phyloP scores from a whole-genome alignment of 106 monocot genomes.

The Dendrobium chrysotoxum region DNA sequence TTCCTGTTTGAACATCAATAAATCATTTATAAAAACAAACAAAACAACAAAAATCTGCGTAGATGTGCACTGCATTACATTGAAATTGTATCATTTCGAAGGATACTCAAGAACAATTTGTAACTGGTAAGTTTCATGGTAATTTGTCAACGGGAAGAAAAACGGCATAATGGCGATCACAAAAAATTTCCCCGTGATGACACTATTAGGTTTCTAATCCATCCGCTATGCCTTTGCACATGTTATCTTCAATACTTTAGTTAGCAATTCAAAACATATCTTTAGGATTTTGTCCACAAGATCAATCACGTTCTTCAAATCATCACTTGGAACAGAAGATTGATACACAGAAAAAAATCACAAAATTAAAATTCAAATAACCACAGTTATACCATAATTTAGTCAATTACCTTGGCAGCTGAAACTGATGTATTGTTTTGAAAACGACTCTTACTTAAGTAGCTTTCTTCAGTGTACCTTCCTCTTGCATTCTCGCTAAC shows the following conservation, averaged over 20 bases:
- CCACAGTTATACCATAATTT: background rate
- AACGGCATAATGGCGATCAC: background rate
- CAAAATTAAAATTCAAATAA: background rate
- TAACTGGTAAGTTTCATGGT: background rate
- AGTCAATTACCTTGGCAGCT: slow-evolving; percentile 7
- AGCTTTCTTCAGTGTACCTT: slow-evolving; percentile 9
- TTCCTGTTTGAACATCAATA: background rate
- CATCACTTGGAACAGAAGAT: background rate
- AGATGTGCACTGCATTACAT: background rate
- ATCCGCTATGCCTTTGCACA: background rate
- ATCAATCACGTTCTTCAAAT: background rate
- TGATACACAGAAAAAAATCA: background rate
- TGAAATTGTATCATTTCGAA: background rate
- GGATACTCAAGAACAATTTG: background rate
- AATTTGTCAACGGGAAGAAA: background rate
- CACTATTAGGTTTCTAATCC: background rate
- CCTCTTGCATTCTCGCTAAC: slow-evolving; percentile 7
- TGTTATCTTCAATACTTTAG: background rate
- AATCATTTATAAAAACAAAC: background rate
- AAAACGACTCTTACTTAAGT: slow-evolving; percentile 4
- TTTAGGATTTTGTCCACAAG: background rate
- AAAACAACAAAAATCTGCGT: background rate
- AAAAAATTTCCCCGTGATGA: background rate
- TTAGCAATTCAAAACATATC: background rate
- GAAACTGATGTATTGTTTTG: slow-evolving; percentile 2